Evolutionary conservation across 306 rosid species (phyloP).

Genomic region (Argentina anserina): DNA sequence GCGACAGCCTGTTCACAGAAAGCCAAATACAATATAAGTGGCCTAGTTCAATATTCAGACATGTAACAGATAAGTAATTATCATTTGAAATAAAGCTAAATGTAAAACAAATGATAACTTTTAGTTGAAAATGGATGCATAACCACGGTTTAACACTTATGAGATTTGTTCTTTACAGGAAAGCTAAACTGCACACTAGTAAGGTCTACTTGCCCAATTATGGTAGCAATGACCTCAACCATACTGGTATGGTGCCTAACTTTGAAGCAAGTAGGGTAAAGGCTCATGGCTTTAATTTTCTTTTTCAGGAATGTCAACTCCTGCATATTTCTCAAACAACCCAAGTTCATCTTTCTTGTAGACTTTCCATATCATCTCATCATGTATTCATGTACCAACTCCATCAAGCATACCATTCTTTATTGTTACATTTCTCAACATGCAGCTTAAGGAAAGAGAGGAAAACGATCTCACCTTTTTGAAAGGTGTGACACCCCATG

Average conservation of each 20-base stretch:
- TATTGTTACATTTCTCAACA: not conserved
- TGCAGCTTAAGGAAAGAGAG: not conserved
- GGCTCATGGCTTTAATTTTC: not conserved
- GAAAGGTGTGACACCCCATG: constrained; percentile 99
- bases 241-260: not conserved
- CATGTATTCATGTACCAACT: not conserved
- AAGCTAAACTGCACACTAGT: not conserved
- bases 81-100: not conserved
- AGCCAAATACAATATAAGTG: constrained; percentile 1
- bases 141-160: not conserved
- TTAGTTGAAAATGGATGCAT: not conserved
- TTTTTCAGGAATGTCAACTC: not conserved
- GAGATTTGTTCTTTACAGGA: not conserved
- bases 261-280: not conserved
- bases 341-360: not conserved
- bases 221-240: not conserved
- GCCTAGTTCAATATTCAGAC: not conserved
- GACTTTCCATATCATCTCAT: not conserved
- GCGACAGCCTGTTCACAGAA: constrained; percentile 60
- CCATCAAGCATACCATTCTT: not conserved
- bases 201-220: not conserved
- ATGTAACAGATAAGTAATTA: not conserved
- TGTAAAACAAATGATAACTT: not conserved
- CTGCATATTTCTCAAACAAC: not conserved
- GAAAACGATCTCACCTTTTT: constrained; percentile 57